phyloP scores from a whole-genome alignment of 176 grass and related monocot species.

The Aechmea fasciata region DNA sequence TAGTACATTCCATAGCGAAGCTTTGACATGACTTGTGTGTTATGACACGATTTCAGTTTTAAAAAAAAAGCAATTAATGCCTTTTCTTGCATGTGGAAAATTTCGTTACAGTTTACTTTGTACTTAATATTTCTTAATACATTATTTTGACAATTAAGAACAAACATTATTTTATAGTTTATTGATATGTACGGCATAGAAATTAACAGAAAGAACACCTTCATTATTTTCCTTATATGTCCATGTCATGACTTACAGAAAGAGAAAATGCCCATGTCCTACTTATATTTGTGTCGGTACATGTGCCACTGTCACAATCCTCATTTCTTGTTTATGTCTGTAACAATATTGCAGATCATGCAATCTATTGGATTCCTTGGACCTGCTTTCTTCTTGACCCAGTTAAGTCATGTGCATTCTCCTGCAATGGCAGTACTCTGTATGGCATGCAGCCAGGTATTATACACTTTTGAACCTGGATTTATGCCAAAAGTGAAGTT shows the following conservation, averaged over 20 bases:
- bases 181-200: not conserved
- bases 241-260: not conserved
- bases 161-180: too few species aligned
- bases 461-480: not conserved
- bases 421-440: conserved; percentile 88
- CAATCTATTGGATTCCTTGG: conserved; percentile 98
- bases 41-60: not conserved
- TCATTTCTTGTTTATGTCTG: not conserved
- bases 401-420: conserved; percentile 80
- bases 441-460: conserved; percentile 95
- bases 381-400: conserved; percentile 92
- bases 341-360: conserved; percentile 64
- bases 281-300: not conserved
- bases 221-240: not conserved
- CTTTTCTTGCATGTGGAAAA: too few species aligned
- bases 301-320: not conserved
- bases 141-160: too few species aligned
- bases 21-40: not conserved
- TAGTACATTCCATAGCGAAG: not conserved
- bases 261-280: too few species aligned
- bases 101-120: too few species aligned
- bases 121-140: too few species aligned
- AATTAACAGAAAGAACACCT: not conserved
- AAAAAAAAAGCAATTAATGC: too few species aligned
- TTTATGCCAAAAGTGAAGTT: not conserved